Conservation (phyloP, 148 eudicot genomes). For the Oxyria digyna region DNA sequence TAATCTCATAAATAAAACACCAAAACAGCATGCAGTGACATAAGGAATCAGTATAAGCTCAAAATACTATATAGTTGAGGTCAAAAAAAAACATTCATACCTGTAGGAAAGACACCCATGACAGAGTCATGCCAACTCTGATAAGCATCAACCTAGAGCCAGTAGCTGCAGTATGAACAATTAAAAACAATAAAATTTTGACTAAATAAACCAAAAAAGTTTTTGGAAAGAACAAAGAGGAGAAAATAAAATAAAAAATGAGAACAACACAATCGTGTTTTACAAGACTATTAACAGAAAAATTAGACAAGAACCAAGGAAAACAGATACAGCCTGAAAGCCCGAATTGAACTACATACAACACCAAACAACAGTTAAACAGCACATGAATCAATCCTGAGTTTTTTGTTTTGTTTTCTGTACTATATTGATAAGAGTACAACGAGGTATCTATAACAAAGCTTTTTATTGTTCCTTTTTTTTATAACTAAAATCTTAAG, state of each 20-base stretch:
- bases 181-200: slow-evolving; percentile 4
- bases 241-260: background rate
- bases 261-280: background rate
- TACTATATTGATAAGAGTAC: background rate
- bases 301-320: background rate
- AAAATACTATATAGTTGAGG: background rate
- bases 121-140: slow-evolving; percentile 72
- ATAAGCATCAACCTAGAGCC: slow-evolving; percentile 58
- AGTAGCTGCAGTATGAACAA: slow-evolving; percentile 51
- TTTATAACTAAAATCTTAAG: too few relatives aligned
- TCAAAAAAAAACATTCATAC: slow-evolving; percentile 18
- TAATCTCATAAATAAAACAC: background rate
- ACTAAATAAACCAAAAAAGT: background rate
- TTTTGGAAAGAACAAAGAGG: background rate
- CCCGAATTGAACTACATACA: background rate
- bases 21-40: background rate
- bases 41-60: background rate
- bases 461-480: background rate
- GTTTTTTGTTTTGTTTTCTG: background rate
- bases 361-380: background rate
- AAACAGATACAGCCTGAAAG: background rate
- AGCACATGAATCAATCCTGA: background rate
- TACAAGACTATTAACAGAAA: background rate
- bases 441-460: background rate
- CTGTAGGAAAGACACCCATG: slow-evolving; percentile 96